phyloP scores from a whole-genome alignment of 306 rosid species.

The Prunus kanzakura region DNA sequence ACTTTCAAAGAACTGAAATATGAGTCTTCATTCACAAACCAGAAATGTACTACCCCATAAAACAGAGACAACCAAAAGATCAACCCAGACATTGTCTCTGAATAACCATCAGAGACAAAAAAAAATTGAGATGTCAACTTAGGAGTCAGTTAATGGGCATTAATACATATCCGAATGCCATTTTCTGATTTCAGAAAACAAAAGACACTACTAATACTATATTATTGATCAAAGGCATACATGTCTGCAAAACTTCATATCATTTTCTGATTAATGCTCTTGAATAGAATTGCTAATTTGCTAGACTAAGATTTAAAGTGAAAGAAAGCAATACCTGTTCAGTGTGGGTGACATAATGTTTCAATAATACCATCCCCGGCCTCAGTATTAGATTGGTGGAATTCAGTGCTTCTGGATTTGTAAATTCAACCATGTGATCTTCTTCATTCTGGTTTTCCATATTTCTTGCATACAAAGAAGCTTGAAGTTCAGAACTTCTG shows the following conservation, averaged over 20 bases:
- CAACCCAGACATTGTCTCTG: background rate
- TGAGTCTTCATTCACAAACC: background rate
- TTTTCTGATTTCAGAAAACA: background rate
- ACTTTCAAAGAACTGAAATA: background rate
- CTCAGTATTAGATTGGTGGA: slow-evolving; percentile 25
- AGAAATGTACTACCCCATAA: background rate
- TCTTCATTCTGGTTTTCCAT: slow-evolving; percentile 8
- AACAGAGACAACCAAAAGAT: background rate
- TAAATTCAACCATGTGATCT: slow-evolving; percentile 1
- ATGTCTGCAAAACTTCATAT: no score
- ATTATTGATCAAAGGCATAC: background rate
- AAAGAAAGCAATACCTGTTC: slow-evolving; percentile 41
- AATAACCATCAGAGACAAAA: background rate
- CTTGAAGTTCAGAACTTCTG: background rate
- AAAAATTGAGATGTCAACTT: background rate
- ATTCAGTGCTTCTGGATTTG: slow-evolving; percentile 24
- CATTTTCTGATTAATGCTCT: background rate
- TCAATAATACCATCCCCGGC: slow-evolving; percentile 69
- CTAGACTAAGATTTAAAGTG: background rate
- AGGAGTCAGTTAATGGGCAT: background rate
- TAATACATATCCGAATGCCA: background rate
- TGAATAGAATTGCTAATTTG: background rate
- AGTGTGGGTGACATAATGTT: slow-evolving; percentile 29
- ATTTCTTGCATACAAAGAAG: slow-evolving; percentile 3
- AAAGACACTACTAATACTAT: background rate